phyloP scores from a whole-genome alignment of 345 rosid species.

The Salix brachista region DNA sequence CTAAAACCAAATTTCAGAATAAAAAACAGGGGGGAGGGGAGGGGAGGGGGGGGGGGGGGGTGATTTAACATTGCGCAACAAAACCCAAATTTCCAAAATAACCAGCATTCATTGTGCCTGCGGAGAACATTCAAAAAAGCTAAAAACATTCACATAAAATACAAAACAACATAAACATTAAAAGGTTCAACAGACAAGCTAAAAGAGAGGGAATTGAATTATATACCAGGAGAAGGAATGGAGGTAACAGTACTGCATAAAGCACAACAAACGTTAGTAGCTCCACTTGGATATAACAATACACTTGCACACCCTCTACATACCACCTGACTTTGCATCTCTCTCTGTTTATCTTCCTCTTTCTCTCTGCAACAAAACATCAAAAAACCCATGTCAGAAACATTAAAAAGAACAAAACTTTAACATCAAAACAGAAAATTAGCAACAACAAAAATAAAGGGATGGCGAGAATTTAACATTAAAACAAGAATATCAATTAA shows the following conservation, averaged over 20 bases:
- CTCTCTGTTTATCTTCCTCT: constrained; percentile 28
- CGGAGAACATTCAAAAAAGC: not conserved
- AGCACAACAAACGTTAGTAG: constrained; percentile 82
- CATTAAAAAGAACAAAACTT: not conserved
- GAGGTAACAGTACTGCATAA: constrained; percentile 61
- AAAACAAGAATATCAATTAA: not conserved
- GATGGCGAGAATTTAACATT: not conserved
- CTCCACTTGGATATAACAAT: constrained; percentile 92
- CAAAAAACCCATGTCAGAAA: not conserved
- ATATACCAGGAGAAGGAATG: constrained; percentile 57
- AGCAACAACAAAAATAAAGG: not conserved
- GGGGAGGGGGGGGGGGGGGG: fast-evolving
- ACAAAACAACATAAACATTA: not conserved
- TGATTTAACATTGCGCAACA: not conserved
- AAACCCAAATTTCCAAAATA: not conserved
- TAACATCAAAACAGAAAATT: not conserved
- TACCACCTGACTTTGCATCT: constrained; percentile 87
- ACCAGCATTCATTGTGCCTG: not conserved
- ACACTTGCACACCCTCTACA: constrained; percentile 78
- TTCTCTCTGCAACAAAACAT: not conserved
- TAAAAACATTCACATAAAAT: not conserved
- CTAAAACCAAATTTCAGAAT: not conserved
- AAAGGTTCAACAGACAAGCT: not conserved
- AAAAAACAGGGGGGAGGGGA: no score
- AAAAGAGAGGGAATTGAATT: not conserved